Conservation (phyloP, 805 yeast species). For the Spathaspora boniae region DNA sequence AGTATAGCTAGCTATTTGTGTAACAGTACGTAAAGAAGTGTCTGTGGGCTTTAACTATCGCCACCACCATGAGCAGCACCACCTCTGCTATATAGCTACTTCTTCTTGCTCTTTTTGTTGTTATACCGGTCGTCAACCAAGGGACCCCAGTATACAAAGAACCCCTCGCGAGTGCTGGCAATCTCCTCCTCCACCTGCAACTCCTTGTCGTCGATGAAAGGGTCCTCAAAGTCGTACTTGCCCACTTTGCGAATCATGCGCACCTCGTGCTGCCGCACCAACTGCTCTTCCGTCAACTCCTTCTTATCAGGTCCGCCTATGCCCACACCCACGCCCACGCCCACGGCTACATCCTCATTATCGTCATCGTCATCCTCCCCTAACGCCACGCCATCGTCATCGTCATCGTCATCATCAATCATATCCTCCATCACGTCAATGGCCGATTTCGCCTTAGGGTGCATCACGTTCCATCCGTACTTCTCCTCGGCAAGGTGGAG, state of each 20-base stretch:
- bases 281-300: conserved; percentile 39
- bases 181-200: conserved; percentile 90
- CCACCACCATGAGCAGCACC: not conserved
- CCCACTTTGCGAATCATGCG: conserved; percentile 73
- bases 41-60: not conserved
- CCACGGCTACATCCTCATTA: conserved; percentile 11
- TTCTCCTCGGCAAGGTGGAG: conserved; percentile 74
- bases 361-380: conserved; percentile 26
- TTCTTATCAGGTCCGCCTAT: too few relatives aligned
- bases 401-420: conserved; percentile 30
- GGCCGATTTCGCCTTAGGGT: conserved; percentile 62
- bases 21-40: not conserved
- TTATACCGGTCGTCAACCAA: conserved; percentile 52
- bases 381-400: conserved; percentile 22
- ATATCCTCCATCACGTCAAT: conserved; percentile 45
- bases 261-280: conserved; percentile 42
- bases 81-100: conserved; percentile 1
- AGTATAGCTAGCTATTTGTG: conserved; percentile 2
- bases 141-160: conserved; percentile 93
- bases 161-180: conserved; percentile 90
- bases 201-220: conserved; percentile 95
- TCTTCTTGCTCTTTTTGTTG: conserved; percentile 19
- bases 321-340: too few relatives aligned
- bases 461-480: conserved; percentile 73
- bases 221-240: conserved; percentile 88